Evolutionary conservation across 2,329 filamentous ascomycete species (phyloP), one percentile per base, ranked within the genome.

Genomic region (Penicillium sclerotigenum): DNA sequence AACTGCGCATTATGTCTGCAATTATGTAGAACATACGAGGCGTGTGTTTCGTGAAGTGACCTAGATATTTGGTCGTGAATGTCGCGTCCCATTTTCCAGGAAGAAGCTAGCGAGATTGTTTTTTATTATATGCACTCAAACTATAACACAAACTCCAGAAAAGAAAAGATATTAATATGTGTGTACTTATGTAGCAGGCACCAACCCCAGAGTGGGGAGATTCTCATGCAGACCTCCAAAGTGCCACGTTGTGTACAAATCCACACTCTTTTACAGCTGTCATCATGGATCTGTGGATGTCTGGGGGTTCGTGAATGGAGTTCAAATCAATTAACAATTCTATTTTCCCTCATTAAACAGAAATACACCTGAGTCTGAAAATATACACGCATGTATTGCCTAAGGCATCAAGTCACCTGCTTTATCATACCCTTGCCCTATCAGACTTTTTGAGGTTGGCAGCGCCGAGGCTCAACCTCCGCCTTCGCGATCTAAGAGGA

Each of bases 401-500:
- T 55, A 22, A 55, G 47, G 52, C 41, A 13, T 0, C 5, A 4
- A 24, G 28, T 60, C 57, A 60, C 57, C 26, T 61, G 59, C 33
- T 37, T 18, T 24, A n/a, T 11, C 33, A 24, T 50, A 45, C 59
- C 59, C 60, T 61, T 58, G 31, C 60, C 59, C 59, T 61, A 58
- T 50, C 40, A 38, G 45, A 51, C 57, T 37, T 52, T 58, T 59
- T 56, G 47, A 52, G 47, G 22, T 41, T 40, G 47, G 16, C 40
- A 47, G 49, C 47, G 54, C 59, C 54, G 59, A 59, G 53, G 61
- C 52, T 61, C 48, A 60, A 60, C 56, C 60, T 63, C 60, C 61
- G 60, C 60, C 54, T 45, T 24, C 41, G 34, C 47, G 50, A 46
- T 55, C 42, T 51, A 51, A 40, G 47, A 38, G 46, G 1, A 28